Evolutionary conservation across 2,329 filamentous ascomycete species (phyloP).

Genomic region (Trichophyton mentagrophytes): DNA sequence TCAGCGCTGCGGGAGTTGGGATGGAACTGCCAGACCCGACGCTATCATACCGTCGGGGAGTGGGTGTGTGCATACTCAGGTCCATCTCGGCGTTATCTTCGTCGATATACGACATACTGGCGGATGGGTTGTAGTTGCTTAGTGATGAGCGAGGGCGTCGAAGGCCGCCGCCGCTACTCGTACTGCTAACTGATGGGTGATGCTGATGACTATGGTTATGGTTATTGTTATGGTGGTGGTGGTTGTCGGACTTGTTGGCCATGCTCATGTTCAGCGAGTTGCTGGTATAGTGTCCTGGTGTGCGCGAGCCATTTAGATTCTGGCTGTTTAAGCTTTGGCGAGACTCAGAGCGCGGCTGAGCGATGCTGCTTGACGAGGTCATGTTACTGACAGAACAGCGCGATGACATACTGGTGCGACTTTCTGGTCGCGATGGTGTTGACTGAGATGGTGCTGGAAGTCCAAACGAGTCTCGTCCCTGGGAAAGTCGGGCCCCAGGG

Average conservation of each 20-base stretch:
- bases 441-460: slow-evolving; percentile 12
- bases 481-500: slow-evolving; percentile 23
- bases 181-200: neutral
- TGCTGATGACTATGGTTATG: neutral
- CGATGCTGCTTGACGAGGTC: slow-evolving; percentile 23
- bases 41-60: slow-evolving; percentile 26
- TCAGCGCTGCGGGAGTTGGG: slow-evolving; percentile 36
- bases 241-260: neutral
- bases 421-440: slow-evolving; percentile 36
- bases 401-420: slow-evolving; percentile 51
- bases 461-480: slow-evolving; percentile 38
- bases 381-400: slow-evolving; percentile 29
- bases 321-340: slow-evolving; percentile 49
- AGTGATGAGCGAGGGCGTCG: slow-evolving; percentile 59
- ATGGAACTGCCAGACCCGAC: slow-evolving; percentile 34
- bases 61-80: slow-evolving; percentile 30
- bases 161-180: neutral
- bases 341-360: slow-evolving; percentile 46
- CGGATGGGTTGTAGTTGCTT: slow-evolving; percentile 47
- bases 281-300: slow-evolving; percentile 45
- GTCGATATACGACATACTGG: slow-evolving; percentile 45
- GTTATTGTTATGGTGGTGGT: neutral
- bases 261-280: slow-evolving; percentile 35
- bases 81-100: slow-evolving; percentile 39
- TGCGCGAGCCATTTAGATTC: slow-evolving; percentile 48